Percentiles rank a stretch among this genome's conserved stretches.
Conservation (phyloP, 169 alveolate species). For the Cryptosporidium sp. region DNA sequence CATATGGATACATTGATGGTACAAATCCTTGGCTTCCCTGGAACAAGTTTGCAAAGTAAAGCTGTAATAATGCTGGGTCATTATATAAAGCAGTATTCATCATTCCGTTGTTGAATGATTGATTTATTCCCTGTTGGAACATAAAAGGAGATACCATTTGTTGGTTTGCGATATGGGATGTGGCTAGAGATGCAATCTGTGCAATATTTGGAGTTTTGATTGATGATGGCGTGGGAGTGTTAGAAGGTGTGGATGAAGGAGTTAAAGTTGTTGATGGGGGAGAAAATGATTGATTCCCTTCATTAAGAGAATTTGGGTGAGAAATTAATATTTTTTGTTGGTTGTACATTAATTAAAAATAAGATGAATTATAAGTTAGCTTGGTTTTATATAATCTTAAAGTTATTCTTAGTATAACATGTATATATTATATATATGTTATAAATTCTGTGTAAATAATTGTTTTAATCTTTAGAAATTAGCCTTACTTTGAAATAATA, state of each 20-base stretch:
- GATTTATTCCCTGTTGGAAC: constrained; percentile 5
- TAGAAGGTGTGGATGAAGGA: constrained; percentile 64
- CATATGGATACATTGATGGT: constrained; percentile 13
- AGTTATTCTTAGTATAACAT: background rate
- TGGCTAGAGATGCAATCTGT: constrained; percentile 35
- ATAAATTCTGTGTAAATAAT: background rate
- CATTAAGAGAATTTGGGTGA: background rate
- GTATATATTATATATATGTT: background rate
- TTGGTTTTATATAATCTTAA: background rate
- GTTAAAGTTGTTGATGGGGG: constrained; percentile 67
- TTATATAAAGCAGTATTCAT: constrained; percentile 40
- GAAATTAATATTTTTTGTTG: constrained; percentile 22
- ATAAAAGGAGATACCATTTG: constrained; percentile 15
- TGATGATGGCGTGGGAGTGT: constrained; percentile 24
- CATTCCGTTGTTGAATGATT: constrained; percentile 51
- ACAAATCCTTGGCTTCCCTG: constrained; percentile 18
- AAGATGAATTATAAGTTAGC: background rate
- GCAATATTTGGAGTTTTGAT: constrained; percentile 1
- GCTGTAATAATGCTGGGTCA: constrained; percentile 57
- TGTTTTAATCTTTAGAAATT: background rate
- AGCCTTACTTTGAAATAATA: background rate
- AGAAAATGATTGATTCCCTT: background rate
- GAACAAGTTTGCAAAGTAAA: constrained; percentile 21
- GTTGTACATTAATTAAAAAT: background rate
- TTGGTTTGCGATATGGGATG: constrained; percentile 9